These are phyloP conservation scores for Mycena chlorophos DNA, from an alignment of 768 basidiomycete genomes.

Conservation along the genomic window DNA sequence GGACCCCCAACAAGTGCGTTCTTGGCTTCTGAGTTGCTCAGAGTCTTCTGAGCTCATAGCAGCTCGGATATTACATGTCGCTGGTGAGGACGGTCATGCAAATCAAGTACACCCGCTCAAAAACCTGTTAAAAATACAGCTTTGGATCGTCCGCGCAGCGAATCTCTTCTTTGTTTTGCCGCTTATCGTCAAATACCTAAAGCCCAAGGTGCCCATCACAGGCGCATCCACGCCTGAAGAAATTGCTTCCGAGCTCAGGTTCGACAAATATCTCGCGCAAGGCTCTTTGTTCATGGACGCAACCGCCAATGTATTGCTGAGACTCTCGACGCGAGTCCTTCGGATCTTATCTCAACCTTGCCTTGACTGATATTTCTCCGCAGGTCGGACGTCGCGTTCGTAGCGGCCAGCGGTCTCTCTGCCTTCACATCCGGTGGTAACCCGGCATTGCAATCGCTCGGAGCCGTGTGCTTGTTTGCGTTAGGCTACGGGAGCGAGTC, in stretches of 20 bases:
- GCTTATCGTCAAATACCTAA: slow-evolving; percentile 63
- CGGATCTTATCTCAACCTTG: not conserved
- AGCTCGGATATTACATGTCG: slow-evolving; percentile 78
- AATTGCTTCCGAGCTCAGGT: slow-evolving; percentile 60
- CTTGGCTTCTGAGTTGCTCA: not conserved
- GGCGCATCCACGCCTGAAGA: slow-evolving; percentile 39
- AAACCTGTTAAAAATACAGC: slow-evolving; percentile 20
- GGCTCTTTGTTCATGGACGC: slow-evolving; percentile 69
- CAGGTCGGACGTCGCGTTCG: slow-evolving; percentile 54
- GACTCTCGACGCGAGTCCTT: too few species aligned
- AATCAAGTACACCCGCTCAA: not conserved
- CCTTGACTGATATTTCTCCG: slow-evolving; percentile 52
- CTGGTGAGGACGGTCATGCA: slow-evolving; percentile 24
- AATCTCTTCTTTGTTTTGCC: slow-evolving; percentile 70
- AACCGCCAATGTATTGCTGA: slow-evolving; percentile 47
- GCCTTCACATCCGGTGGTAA: slow-evolving; percentile 68
- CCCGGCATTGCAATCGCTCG: slow-evolving; percentile 65
- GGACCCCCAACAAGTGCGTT: slow-evolving; percentile 54
- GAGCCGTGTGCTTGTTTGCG: slow-evolving; percentile 65
- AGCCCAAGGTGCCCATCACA: slow-evolving; percentile 43
- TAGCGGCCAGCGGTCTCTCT: slow-evolving; percentile 59
- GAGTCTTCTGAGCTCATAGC: not conserved
- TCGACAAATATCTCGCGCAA: slow-evolving; percentile 68
- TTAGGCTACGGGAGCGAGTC: slow-evolving; percentile 45
- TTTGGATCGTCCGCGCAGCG: slow-evolving; percentile 64